phyloP scores from a whole-genome alignment of 2,329 filamentous ascomycete genomes.

The Dothideomycetes sp. region DNA sequence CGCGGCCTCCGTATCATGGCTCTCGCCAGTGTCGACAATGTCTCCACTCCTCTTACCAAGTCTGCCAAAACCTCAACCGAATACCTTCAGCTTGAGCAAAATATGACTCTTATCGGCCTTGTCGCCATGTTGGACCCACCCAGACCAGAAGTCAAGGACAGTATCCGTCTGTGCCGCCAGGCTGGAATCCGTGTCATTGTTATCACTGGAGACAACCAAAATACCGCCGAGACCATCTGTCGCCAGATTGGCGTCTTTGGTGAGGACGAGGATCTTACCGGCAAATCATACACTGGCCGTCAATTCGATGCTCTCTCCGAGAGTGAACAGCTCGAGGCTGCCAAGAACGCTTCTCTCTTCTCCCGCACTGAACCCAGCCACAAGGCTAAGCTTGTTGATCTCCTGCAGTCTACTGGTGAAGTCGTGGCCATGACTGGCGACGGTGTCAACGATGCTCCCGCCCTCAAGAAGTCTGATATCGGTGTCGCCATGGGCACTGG shows the following conservation, averaged over 20 bases:
- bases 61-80: constrained; percentile 69
- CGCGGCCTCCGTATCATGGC: constrained; percentile 90
- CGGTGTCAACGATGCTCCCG: constrained; percentile 95
- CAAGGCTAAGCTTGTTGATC: constrained; percentile 95
- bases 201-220: constrained; percentile 95
- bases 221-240: constrained; percentile 96
- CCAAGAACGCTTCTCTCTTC: constrained; percentile 79
- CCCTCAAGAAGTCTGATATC: constrained; percentile 97
- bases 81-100: constrained; percentile 80
- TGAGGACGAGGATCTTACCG: constrained; percentile 65
- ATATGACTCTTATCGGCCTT: constrained; percentile 86
- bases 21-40: constrained; percentile 71
- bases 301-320: constrained; percentile 83
- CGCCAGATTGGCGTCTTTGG: constrained; percentile 93
- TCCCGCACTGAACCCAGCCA: constrained; percentile 91
- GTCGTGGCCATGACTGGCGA: constrained; percentile 99
- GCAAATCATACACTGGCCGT: constrained; percentile 91
- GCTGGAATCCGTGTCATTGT: constrained; percentile 95
- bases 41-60: constrained; percentile 56
- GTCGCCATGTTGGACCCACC: constrained; percentile 96
- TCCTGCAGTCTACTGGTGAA: constrained; percentile 83
- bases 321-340: constrained; percentile 70
- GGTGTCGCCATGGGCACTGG: constrained; percentile 98
- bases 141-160: constrained; percentile 76
- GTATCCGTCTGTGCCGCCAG: constrained; percentile 79